Percentiles rank a stretch among this genome's conserved stretches.
Conservation (phyloP, 345 rosid genomes). For the Eucalyptus albens region DNA sequence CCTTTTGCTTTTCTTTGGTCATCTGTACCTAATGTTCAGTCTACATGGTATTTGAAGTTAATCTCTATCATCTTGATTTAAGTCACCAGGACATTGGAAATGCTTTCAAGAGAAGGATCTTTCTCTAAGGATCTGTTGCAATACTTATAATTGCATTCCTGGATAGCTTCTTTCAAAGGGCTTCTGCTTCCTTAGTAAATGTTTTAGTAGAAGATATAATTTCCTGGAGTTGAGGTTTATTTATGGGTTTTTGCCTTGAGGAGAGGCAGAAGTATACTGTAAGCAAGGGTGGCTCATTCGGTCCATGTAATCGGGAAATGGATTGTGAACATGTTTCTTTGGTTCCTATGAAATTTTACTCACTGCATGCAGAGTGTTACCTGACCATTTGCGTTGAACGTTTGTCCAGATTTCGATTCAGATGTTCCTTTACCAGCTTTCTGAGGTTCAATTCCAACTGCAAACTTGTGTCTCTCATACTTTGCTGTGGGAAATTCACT, state of each 20-base stretch:
- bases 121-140: not conserved
- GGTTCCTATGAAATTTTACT: not conserved
- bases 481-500: not conserved
- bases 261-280: not conserved
- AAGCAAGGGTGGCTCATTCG: not conserved
- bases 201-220: too few species aligned
- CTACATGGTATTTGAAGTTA: not conserved
- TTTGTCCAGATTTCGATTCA: not conserved
- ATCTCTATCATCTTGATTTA: not conserved
- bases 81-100: not conserved
- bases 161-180: too few species aligned
- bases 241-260: not conserved
- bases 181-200: too few species aligned
- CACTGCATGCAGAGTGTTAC: not conserved
- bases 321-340: not conserved
- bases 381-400: not conserved
- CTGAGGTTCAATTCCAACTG: not conserved
- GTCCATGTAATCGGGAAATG: not conserved
- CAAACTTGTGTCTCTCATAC: not conserved
- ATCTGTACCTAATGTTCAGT: not conserved
- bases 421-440: not conserved
- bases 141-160: not conserved
- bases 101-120: not conserved
- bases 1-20: not conserved
- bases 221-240: too few species aligned